These are phyloP conservation scores for Magnolia kwangsiensis DNA, from an alignment of 164 flowering plant genomes.

Conservation along the genomic window DNA sequence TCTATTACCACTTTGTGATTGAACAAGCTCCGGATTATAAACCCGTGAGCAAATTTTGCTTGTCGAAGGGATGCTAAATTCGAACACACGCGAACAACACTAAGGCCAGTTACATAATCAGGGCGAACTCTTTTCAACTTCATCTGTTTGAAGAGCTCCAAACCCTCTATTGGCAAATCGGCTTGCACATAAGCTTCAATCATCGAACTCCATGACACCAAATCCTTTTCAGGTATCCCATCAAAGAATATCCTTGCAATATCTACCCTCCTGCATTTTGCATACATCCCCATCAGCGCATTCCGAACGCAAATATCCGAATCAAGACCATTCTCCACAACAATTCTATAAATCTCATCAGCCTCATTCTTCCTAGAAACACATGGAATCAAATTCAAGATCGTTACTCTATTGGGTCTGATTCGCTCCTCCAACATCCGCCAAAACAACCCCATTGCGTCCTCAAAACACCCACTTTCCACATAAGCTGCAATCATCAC, in stretches of 20 bases:
- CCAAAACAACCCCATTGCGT: constrained; percentile 24
- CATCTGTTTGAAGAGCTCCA: constrained; percentile 26
- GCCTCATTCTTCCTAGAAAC: constrained; percentile 15
- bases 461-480: constrained; percentile 16
- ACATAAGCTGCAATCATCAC: constrained; percentile 31
- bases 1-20: constrained; percentile 7
- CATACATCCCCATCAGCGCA: constrained; percentile 32
- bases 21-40: constrained; percentile 13
- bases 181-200: constrained; percentile 28
- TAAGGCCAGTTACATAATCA: constrained; percentile 28
- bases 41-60: constrained; percentile 26
- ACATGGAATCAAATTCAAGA: constrained; percentile 30
- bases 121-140: constrained; percentile 13
- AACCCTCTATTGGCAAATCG: constrained; percentile 18
- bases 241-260: constrained; percentile 21
- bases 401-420: constrained; percentile 18
- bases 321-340: constrained; percentile 18
- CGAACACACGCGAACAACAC: constrained; percentile 11
- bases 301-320: constrained; percentile 22
- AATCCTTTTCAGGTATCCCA: constrained; percentile 19
- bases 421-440: constrained; percentile 25
- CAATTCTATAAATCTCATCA: constrained; percentile 17
- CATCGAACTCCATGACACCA: constrained; percentile 36
- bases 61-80: constrained; percentile 17
- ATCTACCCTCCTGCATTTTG: constrained; percentile 27